Evolutionary conservation across 2,329 filamentous ascomycete species (phyloP), one percentile per base, ranked within the genome.

Genomic region (Pseudocercospora cruenta): DNA sequence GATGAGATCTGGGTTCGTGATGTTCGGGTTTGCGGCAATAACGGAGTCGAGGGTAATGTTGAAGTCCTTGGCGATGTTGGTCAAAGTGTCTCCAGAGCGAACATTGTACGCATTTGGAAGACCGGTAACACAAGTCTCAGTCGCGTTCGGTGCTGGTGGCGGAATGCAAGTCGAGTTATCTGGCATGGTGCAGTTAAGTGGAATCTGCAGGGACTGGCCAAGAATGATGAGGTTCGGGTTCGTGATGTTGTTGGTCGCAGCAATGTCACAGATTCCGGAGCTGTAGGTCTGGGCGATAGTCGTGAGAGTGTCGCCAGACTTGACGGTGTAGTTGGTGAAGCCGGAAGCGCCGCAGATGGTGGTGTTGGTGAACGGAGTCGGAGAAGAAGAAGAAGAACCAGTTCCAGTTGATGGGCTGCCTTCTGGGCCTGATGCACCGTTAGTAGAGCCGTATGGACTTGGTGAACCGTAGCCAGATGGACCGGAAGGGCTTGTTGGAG

Each of bases 141-240:
- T 72, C 16, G 66, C 62, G 1, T 47, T 31, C 3, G 62, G 47
- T 4, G 62, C 22, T 12, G 64, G 62, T 21, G 61, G 28, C 10
- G 63, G n/a, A 7, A 70, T 26, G 63, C 74, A 74, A 22, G 69
- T 67, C 24, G 65, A 65, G 71, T 72, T 72, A 67, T 75, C 73
- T 12, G 68, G 69, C 12, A 24, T 60, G 59, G 61, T 67, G 73
- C 70, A 61, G 74, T 76, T 39, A 67, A 71, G 59, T 68, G 78
- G 57, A 58, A 72, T 73, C 60, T 63, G 68, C 28, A 75, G 73
- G 64, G 72, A 66, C 45, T 74, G 67, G 55, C 70, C 73, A 47
- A 72, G 74, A 51, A 64, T 54, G 59, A 78, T 77, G 26, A 73
- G 68, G 60, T 78, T 78, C 19, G 77, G 76, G 68, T 78, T 76